Conservation (phyloP, 495 filamentous ascomycete species). For the Hyaloscypha finlandica region DNA sequence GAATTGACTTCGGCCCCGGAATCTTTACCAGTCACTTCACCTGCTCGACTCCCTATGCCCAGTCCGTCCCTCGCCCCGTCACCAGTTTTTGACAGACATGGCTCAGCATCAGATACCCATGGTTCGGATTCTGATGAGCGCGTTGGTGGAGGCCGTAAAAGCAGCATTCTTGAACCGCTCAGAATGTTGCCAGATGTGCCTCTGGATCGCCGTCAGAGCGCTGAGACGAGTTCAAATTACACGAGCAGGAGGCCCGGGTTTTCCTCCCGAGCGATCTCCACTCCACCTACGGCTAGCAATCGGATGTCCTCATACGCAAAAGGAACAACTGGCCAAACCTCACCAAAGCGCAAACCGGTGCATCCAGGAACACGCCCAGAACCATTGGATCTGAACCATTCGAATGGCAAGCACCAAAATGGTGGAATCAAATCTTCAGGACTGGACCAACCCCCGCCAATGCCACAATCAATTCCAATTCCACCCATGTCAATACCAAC, state of each 20-base stretch:
- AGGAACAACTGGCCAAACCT: slow-evolving; percentile 23
- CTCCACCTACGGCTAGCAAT: slow-evolving; percentile 16
- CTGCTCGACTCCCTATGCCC: slow-evolving; percentile 9
- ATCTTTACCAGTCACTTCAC: slow-evolving; percentile 45
- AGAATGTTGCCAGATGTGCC: neutral
- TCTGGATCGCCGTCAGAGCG: slow-evolving; percentile 20
- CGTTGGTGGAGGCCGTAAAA: neutral
- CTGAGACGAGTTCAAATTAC: slow-evolving; percentile 14
- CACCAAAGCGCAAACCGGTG: slow-evolving; percentile 26
- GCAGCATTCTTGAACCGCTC: slow-evolving; percentile 13
- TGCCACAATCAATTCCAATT: slow-evolving; percentile 51
- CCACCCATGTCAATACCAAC: slow-evolving; percentile 87
- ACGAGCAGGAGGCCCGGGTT: slow-evolving; percentile 19
- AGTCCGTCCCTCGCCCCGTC: slow-evolving; percentile 22
- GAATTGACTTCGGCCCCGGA: slow-evolving; percentile 58
- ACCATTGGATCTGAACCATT: slow-evolving; percentile 25
- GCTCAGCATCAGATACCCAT: slow-evolving; percentile 10
- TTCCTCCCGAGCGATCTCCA: slow-evolving; percentile 27
- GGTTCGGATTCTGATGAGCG: slow-evolving; percentile 4
- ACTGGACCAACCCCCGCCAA: slow-evolving; percentile 25
- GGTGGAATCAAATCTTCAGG: slow-evolving; percentile 5
- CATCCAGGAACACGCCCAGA: slow-evolving; percentile 24
- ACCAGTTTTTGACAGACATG: slow-evolving; percentile 21
- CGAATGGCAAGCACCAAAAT: slow-evolving; percentile 9
- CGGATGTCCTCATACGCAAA: slow-evolving; percentile 25